A percentile compares a stretch with the other conserved stretches of the same genome.
phyloP scores from a whole-genome alignment of 768 basidiomycete genomes.

The Amanita pseudoporphyria region DNA sequence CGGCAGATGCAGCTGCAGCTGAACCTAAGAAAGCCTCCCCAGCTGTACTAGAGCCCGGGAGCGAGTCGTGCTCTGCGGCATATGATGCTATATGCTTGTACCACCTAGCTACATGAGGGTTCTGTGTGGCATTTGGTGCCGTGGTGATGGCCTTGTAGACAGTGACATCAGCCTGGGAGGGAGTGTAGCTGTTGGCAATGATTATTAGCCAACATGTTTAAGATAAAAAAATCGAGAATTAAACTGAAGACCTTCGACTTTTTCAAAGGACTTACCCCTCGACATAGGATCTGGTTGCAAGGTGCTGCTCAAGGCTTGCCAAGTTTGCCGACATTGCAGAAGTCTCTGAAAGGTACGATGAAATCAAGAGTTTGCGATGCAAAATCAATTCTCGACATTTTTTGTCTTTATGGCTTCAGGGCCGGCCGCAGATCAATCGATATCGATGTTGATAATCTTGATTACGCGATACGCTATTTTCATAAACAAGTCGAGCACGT shows the following conservation, averaged over 20 bases:
- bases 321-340: slow-evolving; percentile 58
- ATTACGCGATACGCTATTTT: neutral
- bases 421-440: slow-evolving; percentile 12
- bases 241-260: neutral
- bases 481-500: neutral
- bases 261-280: slow-evolving; percentile 62
- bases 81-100: slow-evolving; percentile 92
- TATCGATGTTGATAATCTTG: neutral
- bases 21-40: slow-evolving; percentile 61
- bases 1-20: slow-evolving; percentile 33
- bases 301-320: slow-evolving; percentile 74
- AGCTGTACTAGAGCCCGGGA: slow-evolving; percentile 81
- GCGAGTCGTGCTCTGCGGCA: slow-evolving; percentile 60
- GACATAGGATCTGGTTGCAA: slow-evolving; percentile 79
- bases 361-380: too few relatives aligned
- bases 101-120: slow-evolving; percentile 82
- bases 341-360: slow-evolving; percentile 4
- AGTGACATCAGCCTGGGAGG: slow-evolving; percentile 90
- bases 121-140: slow-evolving; percentile 51
- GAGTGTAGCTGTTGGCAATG: slow-evolving; percentile 54
- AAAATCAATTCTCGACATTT: too few relatives aligned
- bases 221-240: neutral
- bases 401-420: slow-evolving; percentile 16
- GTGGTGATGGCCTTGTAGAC: slow-evolving; percentile 77
- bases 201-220: slow-evolving; percentile 8